phyloP scores from a whole-genome alignment of 345 rosid genomes.

The Nasturtium officinale region DNA sequence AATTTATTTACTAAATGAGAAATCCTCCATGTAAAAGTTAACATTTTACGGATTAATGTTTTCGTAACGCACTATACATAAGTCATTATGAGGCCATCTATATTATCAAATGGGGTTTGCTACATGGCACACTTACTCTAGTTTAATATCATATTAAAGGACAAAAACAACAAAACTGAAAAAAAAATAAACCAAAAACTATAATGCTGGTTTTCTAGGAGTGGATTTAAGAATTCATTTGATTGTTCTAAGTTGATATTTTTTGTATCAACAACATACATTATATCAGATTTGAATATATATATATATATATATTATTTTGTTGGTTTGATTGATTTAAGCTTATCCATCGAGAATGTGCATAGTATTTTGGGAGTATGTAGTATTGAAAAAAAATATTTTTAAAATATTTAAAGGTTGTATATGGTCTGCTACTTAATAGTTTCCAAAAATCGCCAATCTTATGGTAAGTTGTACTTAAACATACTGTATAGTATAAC shows the following conservation, averaged over 20 bases:
- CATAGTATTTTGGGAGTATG: too few relatives aligned
- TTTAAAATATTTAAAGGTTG: background rate
- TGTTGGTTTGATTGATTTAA: background rate
- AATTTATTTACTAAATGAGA: background rate
- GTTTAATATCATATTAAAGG: background rate
- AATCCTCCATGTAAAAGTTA: background rate
- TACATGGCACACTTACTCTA: background rate
- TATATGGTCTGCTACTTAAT: background rate
- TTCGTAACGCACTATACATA: background rate
- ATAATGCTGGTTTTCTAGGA: background rate
- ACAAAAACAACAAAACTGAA: background rate
- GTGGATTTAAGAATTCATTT: background rate
- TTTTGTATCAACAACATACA: background rate
- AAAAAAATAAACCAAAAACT: background rate
- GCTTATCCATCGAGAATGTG: background rate
- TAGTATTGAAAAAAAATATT: background rate
- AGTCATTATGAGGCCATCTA: background rate
- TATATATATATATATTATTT: background rate
- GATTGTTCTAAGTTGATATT: background rate
- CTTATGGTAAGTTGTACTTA: background rate
- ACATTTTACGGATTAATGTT: background rate
- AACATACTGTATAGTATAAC: background rate
- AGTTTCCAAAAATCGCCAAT: background rate
- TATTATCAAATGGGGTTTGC: background rate
- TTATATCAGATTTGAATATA: background rate